Conservation (phyloP, 2,329 filamentous ascomycete genomes). For the Pyricularia grisea region DNA sequence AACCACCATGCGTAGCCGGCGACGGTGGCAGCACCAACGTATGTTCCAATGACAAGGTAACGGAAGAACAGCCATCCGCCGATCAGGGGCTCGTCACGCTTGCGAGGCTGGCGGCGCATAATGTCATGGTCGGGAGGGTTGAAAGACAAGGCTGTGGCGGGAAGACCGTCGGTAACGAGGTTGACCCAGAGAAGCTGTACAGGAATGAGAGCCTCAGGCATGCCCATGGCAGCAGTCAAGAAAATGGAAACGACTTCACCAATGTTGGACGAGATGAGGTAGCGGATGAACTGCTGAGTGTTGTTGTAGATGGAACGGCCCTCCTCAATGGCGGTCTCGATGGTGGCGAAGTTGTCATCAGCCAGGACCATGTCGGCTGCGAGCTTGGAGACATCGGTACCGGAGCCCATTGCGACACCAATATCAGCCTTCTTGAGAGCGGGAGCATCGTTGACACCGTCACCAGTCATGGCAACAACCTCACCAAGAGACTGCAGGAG, state of each 20-base stretch:
- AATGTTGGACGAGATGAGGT: constrained; percentile 98
- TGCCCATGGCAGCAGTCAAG: constrained; percentile 87
- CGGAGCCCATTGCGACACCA: constrained; percentile 96
- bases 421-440: constrained; percentile 98
- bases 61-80: constrained; percentile 96
- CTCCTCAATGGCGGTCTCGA: constrained; percentile 91
- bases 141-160: constrained; percentile 92
- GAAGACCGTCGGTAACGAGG: constrained; percentile 92
- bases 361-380: constrained; percentile 98
- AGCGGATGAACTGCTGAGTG: constrained; percentile 98
- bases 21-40: constrained; percentile 90
- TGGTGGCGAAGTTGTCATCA: constrained; percentile 98
- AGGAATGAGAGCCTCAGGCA: constrained; percentile 94
- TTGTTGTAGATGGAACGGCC: constrained; percentile 99
- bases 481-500: constrained; percentile 87
- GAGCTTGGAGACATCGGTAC: constrained; percentile 93
- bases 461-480: constrained; percentile 98
- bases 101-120: constrained; percentile 85
- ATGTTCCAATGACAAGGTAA: constrained; percentile 91
- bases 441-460: constrained; percentile 96
- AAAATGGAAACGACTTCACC: constrained; percentile 98
- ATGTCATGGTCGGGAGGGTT: constrained; percentile 98
- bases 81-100: constrained; percentile 87
- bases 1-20: constrained; percentile 99
- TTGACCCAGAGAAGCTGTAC: constrained; percentile 99